A percentile compares a stretch with the other conserved stretches of the same genome.
Conservation (phyloP, 805 yeast species). For the Candida stauntonica region DNA sequence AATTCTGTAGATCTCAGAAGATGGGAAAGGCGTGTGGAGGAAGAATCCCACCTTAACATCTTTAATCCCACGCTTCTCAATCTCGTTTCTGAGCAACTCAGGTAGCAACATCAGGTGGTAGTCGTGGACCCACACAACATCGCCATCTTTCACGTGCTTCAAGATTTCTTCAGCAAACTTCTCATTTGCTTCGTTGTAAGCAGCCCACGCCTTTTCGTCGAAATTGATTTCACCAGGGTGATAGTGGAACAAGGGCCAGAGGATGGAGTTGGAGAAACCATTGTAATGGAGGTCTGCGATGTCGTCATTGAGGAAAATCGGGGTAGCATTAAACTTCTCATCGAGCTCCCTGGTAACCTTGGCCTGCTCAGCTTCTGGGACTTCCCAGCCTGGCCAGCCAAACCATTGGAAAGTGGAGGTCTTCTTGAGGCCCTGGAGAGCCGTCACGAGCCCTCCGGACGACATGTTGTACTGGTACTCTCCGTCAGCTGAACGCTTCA, state of each 20-base stretch:
- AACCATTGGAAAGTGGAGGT: slow-evolving; percentile 88
- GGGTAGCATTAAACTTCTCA: slow-evolving; percentile 81
- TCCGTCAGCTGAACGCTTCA: slow-evolving; percentile 58
- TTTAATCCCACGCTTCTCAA: slow-evolving; percentile 39
- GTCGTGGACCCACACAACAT: slow-evolving; percentile 96
- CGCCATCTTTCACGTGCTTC: slow-evolving; percentile 68
- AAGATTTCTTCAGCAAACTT: slow-evolving; percentile 75
- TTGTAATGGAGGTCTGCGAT: slow-evolving; percentile 95
- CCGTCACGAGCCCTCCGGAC: slow-evolving; percentile 96
- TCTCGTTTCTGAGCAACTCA: slow-evolving; percentile 67
- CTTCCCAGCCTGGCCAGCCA: slow-evolving; percentile 96
- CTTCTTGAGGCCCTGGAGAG: slow-evolving; percentile 85
- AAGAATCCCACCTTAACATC: slow-evolving; percentile 86
- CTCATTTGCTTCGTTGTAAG: slow-evolving; percentile 88
- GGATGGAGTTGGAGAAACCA: slow-evolving; percentile 89
- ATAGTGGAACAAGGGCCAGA: slow-evolving; percentile 98
- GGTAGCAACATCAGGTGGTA: slow-evolving; percentile 96
- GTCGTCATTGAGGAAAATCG: slow-evolving; percentile 82
- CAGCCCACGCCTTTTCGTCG: slow-evolving; percentile 97
- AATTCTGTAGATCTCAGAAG: slow-evolving; percentile 92
- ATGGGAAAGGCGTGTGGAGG: slow-evolving; percentile 96
- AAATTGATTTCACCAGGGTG: slow-evolving; percentile 99
- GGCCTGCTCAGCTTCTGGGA: slow-evolving; percentile 71
- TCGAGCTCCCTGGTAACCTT: slow-evolving; percentile 65
- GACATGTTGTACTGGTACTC: slow-evolving; percentile 85